Base-by-base conservation (phyloP, 176 grass and related monocot species). In the Dactylis glomerata region DNA sequence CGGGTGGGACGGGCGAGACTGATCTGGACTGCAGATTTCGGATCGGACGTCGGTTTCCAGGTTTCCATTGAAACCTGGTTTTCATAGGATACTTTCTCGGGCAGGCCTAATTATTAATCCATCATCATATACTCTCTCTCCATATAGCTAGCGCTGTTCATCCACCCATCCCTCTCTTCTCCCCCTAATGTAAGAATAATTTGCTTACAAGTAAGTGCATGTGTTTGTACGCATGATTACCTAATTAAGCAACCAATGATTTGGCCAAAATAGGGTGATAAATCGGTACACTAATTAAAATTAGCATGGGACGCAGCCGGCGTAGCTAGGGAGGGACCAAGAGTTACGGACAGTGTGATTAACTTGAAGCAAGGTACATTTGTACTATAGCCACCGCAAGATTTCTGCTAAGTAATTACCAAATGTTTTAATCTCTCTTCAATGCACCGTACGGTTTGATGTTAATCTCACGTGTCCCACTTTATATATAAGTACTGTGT, bases 201-300 rank as follows among this genome's bases (percentile, higher is more conserved):
- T 84, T 75, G 63, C 69, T 86, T 81, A 63, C 75, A 86, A 81
- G 67, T 84, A 84, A 84, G 47, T 9, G 24, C 30, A 54, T 56
- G 58, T 17, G 50, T 51, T 32, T 86, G 67, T 46, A 65, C 75
- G 30, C 26, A 8, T 61, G 31, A 72, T 80, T 30, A 62, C 6
- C 44, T 72, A 70, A 77, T 51, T 52, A 28, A 11, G 57, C 24
- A 61, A 28, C 10, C 22, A 61, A 14, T 61, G 57, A 61, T 61
- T 61, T 5, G 12, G 28, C 11, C 0, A 57, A 26, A 61, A 28
- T 5, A 61, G 26, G 57, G 57, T 10, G 12, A 5, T 30, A 6
- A 27, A 28, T 28, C 1, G 22, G 22, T 3, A 23, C 9, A 9
- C 54, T 55, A 24, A 24, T 57, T 4, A 57, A 3, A 23, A 55